These are phyloP conservation scores for Sporothrix brunneoviolacea DNA, from an alignment of 2,329 filamentous ascomycete genomes.

Conservation along the genomic window DNA sequence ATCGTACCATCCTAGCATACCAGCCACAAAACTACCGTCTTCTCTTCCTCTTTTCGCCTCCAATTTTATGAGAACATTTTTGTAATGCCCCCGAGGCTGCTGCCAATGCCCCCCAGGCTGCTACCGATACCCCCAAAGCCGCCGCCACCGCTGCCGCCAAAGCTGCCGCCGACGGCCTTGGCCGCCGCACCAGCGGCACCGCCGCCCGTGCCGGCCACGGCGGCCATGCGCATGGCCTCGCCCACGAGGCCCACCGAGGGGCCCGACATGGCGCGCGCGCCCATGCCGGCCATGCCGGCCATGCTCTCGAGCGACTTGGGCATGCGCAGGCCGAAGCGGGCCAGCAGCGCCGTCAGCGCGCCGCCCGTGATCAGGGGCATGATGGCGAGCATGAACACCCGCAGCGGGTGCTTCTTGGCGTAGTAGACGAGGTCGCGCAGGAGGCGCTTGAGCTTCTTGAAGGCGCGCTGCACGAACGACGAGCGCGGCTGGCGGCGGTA, in stretches of 20 bases:
- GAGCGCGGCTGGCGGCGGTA: conserved; percentile 78
- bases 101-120: conserved; percentile 14
- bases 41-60: not conserved
- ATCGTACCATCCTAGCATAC: not conserved
- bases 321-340: conserved; percentile 71
- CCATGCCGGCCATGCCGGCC: conserved; percentile 50
- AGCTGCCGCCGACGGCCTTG: conserved; percentile 15
- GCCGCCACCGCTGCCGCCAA: conserved; percentile 24
- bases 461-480: conserved; percentile 67
- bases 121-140: conserved; percentile 12
- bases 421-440: conserved; percentile 76
- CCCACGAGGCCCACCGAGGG: conserved; percentile 44
- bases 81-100: conserved; percentile 12
- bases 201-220: conserved; percentile 23
- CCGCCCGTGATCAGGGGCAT: conserved; percentile 84
- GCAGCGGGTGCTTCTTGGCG: conserved; percentile 74
- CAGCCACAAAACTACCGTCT: no score
- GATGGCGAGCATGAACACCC: conserved; percentile 80
- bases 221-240: conserved; percentile 50
- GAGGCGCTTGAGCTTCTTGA: conserved; percentile 70
- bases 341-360: conserved; percentile 68
- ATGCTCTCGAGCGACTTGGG: conserved; percentile 57
- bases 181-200: conserved; percentile 16
- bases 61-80: conserved; percentile 13
- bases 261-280: conserved; percentile 42